phyloP scores from a whole-genome alignment of 495 filamentous ascomycete species.

The Tuber borchii region DNA sequence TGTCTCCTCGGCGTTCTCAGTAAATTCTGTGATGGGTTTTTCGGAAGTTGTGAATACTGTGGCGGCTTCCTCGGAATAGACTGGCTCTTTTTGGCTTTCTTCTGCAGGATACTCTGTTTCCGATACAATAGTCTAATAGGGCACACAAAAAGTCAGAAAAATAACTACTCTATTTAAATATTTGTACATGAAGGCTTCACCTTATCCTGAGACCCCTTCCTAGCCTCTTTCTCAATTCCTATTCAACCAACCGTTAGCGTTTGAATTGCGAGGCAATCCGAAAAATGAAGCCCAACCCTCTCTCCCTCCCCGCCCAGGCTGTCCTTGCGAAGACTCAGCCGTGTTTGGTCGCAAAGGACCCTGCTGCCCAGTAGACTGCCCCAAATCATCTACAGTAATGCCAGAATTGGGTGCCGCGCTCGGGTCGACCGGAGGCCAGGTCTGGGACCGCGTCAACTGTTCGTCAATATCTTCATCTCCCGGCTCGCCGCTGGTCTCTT shows the following conservation, averaged over 20 bases:
- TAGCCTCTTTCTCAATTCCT: slow-evolving; percentile 28
- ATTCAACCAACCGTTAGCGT: slow-evolving; percentile 33
- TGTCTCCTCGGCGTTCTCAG: slow-evolving; percentile 31
- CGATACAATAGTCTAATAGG: slow-evolving; percentile 1
- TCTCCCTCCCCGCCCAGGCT: slow-evolving; percentile 15
- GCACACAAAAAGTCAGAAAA: slow-evolving; percentile 1
- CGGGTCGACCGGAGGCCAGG: not conserved
- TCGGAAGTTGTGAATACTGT: slow-evolving; percentile 23
- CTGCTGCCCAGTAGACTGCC: not conserved
- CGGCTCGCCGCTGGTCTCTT: not conserved
- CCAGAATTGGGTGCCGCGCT: not conserved
- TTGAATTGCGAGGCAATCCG: slow-evolving; percentile 39
- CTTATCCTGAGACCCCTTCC: slow-evolving; percentile 13
- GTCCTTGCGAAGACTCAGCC: not conserved
- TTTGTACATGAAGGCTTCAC: slow-evolving; percentile 9
- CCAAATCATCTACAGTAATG: slow-evolving; percentile 6
- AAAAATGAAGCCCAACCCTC: slow-evolving; percentile 36
- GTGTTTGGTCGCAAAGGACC: not conserved
- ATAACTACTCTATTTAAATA: slow-evolving; percentile 2
- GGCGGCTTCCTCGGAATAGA: slow-evolving; percentile 35
- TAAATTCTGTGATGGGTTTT: slow-evolving; percentile 19
- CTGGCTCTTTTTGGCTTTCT: slow-evolving; percentile 4
- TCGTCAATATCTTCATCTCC: slow-evolving; percentile 18
- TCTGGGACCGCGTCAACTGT: slow-evolving; percentile 12
- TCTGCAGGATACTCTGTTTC: slow-evolving; percentile 5